Base-by-base conservation (phyloP, 768 basidiomycete species). In the Porpolomopsis calyptriformis region DNA sequence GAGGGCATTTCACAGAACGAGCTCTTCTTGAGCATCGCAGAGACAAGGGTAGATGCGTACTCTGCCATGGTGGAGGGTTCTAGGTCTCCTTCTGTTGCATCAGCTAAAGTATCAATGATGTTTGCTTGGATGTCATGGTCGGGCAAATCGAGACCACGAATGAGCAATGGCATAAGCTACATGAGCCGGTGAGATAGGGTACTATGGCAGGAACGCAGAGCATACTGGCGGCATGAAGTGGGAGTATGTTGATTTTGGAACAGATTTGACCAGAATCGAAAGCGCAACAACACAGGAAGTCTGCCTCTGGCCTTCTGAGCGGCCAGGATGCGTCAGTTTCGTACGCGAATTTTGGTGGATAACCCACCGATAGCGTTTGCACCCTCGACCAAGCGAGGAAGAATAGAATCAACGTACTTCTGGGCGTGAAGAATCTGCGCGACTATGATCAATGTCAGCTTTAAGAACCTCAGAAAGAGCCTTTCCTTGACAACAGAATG, bases 141-240 rank as follows among this genome's bases (percentile, higher is more conserved):
- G 3, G 81, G 77, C 3, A 96, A 65, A 34, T 86, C 80, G 14
- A 98, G 74, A 3, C 89, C 85, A 12, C 85, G 85, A 35, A 99
- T 66, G 4, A 99, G 70, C 11, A 97, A 71, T 1, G 96, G 92
- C 53, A 97, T 76, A 10, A 98, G 74, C 93, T 98, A 36, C 16
- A 22, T 25, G 23, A 34, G 37, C 14, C 25, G 14, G 26, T 33
- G 26, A 33, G 18, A 39, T 22, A 26, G 18, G 23, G 37, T 26
- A 29, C 14, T 19, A 12, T 26, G 33, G 20, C 33, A 34, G 16
- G 36, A 29, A 35, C 8, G 40, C 42, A 14, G 18, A 10, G 59
- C 73, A 38, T 46, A 83, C 83, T 12, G 63, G 61, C 23, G 81
- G 61, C 60, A 98, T 74, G 52, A 88, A 76, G 19, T 79, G 69